Evolutionary conservation across 352 stramenopile genomes (phyloP), one percentile per base, ranked within the genome.

Genomic region (Globisporangium carolinianum): DNA sequence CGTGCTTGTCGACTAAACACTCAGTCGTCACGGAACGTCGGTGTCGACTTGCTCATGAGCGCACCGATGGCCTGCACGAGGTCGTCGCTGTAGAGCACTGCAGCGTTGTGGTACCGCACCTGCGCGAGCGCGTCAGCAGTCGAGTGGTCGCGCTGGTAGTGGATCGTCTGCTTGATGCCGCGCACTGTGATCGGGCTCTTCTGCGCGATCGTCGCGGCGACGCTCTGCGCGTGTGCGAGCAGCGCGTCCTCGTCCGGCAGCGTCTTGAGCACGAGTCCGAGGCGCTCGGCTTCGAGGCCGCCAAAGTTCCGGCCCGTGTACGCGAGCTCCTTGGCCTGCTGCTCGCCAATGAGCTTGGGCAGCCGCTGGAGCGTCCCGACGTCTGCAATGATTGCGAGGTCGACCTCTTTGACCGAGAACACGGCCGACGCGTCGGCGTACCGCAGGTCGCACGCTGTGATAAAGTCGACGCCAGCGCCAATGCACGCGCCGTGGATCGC

Each of bases 361-460:
- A 96, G 68, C 11, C 87, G 82, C 62, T 96, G 87, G 53, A 96
- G 69, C 39, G 87, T 95, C 9, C 87, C 87, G 7, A 96, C 71
- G 72, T 96, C 87, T 17, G 87, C 87, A 51, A 96, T 79, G 62
- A 96, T 96, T 7, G 83, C 87, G 43, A 96, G 68, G 53, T 96
- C 87, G 50, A 95, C 79, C 53, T 96, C 87, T 52, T 95, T 95
- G 10, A 96, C 78, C 2, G 76, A 89, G 61, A 96, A 95, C 45
- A 86, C 54, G 42, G 86, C 82, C 38, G 77, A 86, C n/a, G 83
- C 69, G 53, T 94, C 85, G 47, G 76, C 86, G 68, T 94, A 93
- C 47, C 87, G 85, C 41, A 96, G 60, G 49, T 96, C 87, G 53
- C 85, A 95, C 4, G 84, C 86, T 45, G 85, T 89, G 65, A 95